These are phyloP conservation scores for Arabis alpina DNA, from an alignment of 345 rosid genomes.

Conservation along the genomic window DNA sequence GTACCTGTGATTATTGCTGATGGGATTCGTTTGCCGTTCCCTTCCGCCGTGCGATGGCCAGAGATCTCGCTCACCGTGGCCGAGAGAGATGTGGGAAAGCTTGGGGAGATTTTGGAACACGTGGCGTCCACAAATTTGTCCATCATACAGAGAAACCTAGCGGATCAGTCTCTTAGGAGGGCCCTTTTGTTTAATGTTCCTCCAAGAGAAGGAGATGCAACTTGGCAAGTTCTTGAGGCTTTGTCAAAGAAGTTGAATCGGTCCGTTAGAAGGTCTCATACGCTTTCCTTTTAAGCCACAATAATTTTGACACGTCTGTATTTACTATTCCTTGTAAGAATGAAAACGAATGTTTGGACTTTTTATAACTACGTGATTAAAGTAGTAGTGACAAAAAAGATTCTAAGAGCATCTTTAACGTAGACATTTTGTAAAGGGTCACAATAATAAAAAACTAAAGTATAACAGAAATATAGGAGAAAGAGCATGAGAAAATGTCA, in stretches of 20 bases:
- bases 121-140: conserved; percentile 84
- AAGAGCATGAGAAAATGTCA: no score
- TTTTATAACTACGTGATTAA: no score
- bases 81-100: conserved; percentile 69
- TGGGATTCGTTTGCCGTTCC: conserved; percentile 84
- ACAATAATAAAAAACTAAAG: no score
- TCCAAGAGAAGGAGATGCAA: conserved; percentile 75
- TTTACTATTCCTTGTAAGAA: not conserved
- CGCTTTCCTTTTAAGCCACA: conserved; percentile 36
- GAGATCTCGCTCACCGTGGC: conserved; percentile 82
- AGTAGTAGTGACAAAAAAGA: no score
- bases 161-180: conserved; percentile 57
- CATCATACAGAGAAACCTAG: conserved; percentile 62
- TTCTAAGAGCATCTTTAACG: no score
- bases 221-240: conserved; percentile 74
- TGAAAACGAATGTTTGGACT: no score
- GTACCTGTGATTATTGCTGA: conserved; percentile 92
- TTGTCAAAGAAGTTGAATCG: conserved; percentile 55
- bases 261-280: conserved; percentile 52
- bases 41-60: conserved; percentile 65
- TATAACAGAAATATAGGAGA: no score
- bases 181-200: conserved; percentile 65
- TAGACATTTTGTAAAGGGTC: no score
- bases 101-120: conserved; percentile 65
- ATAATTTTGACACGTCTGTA: conserved; percentile 30